These are phyloP conservation scores for Aureobasidium uvarum DNA, from an alignment of 2,329 filamentous ascomycete genomes.

Conservation along the genomic window DNA sequence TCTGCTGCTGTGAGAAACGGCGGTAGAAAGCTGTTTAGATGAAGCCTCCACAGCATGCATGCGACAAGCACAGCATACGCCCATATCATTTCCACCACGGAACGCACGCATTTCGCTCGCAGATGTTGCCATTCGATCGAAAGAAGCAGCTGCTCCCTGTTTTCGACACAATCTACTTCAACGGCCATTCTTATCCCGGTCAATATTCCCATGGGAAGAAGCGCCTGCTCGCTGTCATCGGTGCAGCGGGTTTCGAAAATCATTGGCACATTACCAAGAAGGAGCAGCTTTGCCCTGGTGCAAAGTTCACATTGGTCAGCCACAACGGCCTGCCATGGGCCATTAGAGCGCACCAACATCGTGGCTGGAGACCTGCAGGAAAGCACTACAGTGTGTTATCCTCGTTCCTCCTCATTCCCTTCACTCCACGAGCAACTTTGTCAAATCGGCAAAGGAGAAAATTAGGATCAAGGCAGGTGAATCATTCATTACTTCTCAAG, in stretches of 20 bases:
- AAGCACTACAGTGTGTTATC: neutral
- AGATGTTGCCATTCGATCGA: neutral
- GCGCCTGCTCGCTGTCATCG: too few species aligned
- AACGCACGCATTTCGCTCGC: too few species aligned
- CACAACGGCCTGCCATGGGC: too few species aligned
- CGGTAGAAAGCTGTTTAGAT: constrained; percentile 49
- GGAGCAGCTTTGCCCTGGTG: neutral
- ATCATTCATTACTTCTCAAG: neutral
- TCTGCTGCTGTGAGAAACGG: constrained; percentile 47
- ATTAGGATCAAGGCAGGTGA: neutral
- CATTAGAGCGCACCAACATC: too few species aligned
- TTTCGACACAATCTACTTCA: too few species aligned
- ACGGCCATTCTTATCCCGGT: too few species aligned
- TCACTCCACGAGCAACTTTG: neutral
- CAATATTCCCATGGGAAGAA: too few species aligned
- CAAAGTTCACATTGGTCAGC: neutral
- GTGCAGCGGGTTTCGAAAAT: too few species aligned
- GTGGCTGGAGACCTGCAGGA: neutral
- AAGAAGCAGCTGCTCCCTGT: neutral
- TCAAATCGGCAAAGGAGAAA: neutral
- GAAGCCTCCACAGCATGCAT: neutral
- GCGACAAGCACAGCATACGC: neutral
- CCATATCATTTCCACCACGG: neutral
- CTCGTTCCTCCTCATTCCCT: neutral
- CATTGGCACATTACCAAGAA: neutral